Conservation (phyloP, 164 flowering plant genomes). For the Liquidambar formosana region DNA sequence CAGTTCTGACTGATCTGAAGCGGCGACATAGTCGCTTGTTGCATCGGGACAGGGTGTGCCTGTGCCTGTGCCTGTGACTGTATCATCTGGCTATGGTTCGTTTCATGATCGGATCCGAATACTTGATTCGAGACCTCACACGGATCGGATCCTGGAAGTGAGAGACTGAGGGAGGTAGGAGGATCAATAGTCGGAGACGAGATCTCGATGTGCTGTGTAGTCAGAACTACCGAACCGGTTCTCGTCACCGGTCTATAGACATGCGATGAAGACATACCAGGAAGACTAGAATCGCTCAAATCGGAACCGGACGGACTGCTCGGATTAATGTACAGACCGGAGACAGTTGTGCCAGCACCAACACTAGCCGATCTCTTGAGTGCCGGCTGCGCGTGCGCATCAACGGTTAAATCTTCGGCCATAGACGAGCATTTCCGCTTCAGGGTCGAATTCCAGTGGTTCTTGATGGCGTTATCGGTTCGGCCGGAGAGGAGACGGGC, state of each 20-base stretch:
- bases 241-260: constrained; percentile 47
- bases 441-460: constrained; percentile 88
- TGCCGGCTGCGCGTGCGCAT: constrained; percentile 26
- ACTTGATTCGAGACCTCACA: constrained; percentile 12
- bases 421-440: constrained; percentile 67
- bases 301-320: constrained; percentile 70
- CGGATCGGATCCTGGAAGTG: constrained; percentile 45
- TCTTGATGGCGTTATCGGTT: constrained; percentile 88
- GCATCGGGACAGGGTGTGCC: neutral
- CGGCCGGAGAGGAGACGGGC: constrained; percentile 76
- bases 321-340: constrained; percentile 41
- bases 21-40: neutral
- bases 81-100: neutral
- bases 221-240: constrained; percentile 27
- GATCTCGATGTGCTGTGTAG: constrained; percentile 18
- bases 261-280: constrained; percentile 21
- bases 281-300: constrained; percentile 61
- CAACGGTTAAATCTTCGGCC: constrained; percentile 29
- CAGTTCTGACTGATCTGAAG: neutral
- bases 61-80: constrained; percentile 6
- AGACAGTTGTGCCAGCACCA: constrained; percentile 30
- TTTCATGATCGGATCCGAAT: neutral
- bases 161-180: constrained; percentile 40
- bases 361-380: constrained; percentile 57
- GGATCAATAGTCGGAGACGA: constrained; percentile 37